Conservation (phyloP, 73 alveolate species). For the Paramecium primaurelia region DNA sequence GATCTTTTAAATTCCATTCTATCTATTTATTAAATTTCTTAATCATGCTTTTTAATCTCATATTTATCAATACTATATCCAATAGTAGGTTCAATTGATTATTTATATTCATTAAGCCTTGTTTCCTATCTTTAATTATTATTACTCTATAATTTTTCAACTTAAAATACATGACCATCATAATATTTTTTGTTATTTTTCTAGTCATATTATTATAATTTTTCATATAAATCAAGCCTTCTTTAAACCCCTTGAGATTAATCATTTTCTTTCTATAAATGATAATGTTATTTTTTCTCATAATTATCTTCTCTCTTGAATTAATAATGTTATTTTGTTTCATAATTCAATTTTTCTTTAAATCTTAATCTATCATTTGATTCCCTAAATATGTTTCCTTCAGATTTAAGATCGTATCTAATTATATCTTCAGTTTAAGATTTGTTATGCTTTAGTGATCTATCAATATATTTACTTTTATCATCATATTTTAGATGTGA, state of each 20-base stretch:
- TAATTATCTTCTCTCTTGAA: neutral
- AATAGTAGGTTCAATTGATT: neutral
- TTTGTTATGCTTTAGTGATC: neutral
- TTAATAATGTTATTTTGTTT: neutral
- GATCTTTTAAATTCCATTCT: neutral
- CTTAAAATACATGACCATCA: neutral
- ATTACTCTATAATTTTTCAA: neutral
- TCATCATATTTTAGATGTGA: neutral
- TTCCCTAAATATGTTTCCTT: neutral
- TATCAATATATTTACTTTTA: neutral
- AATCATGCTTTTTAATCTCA: neutral
- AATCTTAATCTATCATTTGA: neutral
- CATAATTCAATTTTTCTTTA: neutral
- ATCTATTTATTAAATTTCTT: neutral
- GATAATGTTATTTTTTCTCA: neutral
- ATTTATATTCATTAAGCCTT: neutral
- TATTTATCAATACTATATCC: neutral
- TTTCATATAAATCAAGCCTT: neutral
- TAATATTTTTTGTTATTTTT: neutral
- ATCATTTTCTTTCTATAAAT: neutral
- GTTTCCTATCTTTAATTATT: neutral
- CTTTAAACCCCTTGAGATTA: neutral
- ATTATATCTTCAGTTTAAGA: neutral
- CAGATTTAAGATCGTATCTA: neutral
- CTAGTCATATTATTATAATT: neutral